A percentile compares a stretch with the other conserved stretches of the same genome.
phyloP scores from a whole-genome alignment of 768 basidiomycete species.

The Rhodotorula sphaerocarpa region DNA sequence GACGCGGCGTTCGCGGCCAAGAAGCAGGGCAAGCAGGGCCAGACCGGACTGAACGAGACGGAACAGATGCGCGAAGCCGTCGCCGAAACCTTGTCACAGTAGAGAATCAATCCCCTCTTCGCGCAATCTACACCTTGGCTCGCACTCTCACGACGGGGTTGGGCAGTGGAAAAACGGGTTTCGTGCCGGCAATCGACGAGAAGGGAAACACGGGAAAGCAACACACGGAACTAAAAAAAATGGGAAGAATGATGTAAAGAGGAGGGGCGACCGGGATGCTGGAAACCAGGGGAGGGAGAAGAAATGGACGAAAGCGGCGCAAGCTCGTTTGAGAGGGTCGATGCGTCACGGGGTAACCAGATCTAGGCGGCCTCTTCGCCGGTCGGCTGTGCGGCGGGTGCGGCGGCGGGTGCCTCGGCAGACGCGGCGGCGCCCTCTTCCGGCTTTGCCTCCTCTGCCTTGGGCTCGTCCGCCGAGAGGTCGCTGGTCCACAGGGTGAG shows the following conservation, averaged over 20 bases:
- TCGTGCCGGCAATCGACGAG: no score
- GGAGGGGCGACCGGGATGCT: no score
- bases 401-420: constrained; percentile 4
- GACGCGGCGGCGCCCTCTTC: constrained; percentile 9
- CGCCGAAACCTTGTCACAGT: constrained; percentile 11
- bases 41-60: constrained; percentile 15
- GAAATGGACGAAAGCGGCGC: no score
- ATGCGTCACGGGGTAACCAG: no score
- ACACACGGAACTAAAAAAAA: background rate
- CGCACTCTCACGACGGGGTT: no score
- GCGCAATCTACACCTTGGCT: no score
- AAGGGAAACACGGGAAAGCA: background rate
- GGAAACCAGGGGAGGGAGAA: no score
- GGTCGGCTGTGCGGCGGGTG: constrained; percentile 10
- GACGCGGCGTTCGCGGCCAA: constrained; percentile 15
- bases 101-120: background rate
- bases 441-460: constrained; percentile 18
- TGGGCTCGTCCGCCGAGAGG: constrained; percentile 14
- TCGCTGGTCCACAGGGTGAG: constrained; percentile 46
- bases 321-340: no score
- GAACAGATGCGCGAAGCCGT: constrained; percentile 18
- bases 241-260: background rate
- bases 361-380: constrained; percentile 1
- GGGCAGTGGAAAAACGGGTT: no score
- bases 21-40: background rate